phyloP scores from a whole-genome alignment of 805 yeast genomes.

The Teunomyces aglyptinius region DNA sequence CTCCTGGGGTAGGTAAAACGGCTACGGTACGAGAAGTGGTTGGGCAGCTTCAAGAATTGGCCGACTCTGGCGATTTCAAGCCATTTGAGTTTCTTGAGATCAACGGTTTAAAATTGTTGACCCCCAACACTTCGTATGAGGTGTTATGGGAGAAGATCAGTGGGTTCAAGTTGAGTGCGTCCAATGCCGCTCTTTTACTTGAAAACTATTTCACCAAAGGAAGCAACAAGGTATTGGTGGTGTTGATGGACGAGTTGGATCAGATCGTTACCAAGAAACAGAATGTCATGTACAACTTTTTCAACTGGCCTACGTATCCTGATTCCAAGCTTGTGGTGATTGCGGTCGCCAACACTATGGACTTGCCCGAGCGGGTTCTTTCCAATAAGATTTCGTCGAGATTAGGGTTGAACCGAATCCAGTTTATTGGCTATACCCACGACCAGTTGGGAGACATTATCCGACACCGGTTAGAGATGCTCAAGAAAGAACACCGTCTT shows the following conservation, averaged over 20 bases:
- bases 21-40: conserved; percentile 89
- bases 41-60: conserved; percentile 52
- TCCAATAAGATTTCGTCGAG: conserved; percentile 90
- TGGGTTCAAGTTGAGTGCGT: conserved; percentile 53
- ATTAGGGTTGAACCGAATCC: conserved; percentile 81
- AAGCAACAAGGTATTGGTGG: conserved; percentile 45
- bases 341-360: conserved; percentile 97
- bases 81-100: conserved; percentile 78
- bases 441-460: conserved; percentile 76
- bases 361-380: conserved; percentile 83
- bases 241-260: conserved; percentile 88
- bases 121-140: conserved; percentile 82
- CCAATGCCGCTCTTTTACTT: conserved; percentile 62
- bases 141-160: conserved; percentile 74
- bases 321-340: conserved; percentile 79
- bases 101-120: conserved; percentile 81
- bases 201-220: conserved; percentile 63
- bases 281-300: conserved; percentile 88
- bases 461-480: conserved; percentile 57
- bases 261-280: conserved; percentile 83
- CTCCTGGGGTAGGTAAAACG: conserved; percentile 98
- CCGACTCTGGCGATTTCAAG: conserved; percentile 23
- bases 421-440: conserved; percentile 85
- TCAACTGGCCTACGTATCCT: conserved; percentile 92
- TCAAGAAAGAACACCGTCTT: conserved; percentile 32